Percentiles rank a stretch among this genome's conserved stretches.
Conservation (phyloP, 2,329 filamentous ascomycete species). For the Fusarium illudens region DNA sequence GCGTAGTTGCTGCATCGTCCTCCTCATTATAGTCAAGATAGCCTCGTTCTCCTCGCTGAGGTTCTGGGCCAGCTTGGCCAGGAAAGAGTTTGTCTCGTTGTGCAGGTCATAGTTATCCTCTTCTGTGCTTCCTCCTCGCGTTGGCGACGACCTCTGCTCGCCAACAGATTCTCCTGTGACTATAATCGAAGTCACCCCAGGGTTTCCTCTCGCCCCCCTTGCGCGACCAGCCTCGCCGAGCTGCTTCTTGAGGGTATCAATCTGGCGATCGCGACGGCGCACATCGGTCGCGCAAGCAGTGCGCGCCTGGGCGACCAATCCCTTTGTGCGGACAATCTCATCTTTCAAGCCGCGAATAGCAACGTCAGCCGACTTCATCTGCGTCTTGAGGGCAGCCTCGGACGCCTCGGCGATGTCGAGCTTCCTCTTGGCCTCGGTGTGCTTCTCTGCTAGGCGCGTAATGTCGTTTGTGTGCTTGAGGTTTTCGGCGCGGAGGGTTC, state of each 20-base stretch:
- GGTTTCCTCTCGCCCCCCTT: slow-evolving; percentile 63
- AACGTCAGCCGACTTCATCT: slow-evolving; percentile 77
- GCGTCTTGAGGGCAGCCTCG: slow-evolving; percentile 72
- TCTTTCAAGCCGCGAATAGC: slow-evolving; percentile 82
- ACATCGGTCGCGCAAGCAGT: slow-evolving; percentile 90
- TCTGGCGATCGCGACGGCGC: slow-evolving; percentile 86
- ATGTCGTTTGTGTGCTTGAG: slow-evolving; percentile 77
- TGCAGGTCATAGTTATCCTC: slow-evolving; percentile 72
- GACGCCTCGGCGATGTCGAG: slow-evolving; percentile 71
- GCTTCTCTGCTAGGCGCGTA: slow-evolving; percentile 63
- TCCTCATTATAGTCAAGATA: slow-evolving; percentile 75
- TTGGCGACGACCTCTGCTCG: slow-evolving; percentile 55
- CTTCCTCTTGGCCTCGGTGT: slow-evolving; percentile 63
- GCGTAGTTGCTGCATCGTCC: slow-evolving; percentile 75
- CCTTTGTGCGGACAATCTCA: slow-evolving; percentile 81
- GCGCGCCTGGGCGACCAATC: slow-evolving; percentile 82
- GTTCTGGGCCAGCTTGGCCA: slow-evolving; percentile 83
- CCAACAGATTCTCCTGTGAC: slow-evolving; percentile 64
- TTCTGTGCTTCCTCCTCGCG: slow-evolving; percentile 30
- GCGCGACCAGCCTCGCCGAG: slow-evolving; percentile 75
- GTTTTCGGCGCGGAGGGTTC: slow-evolving; percentile 77
- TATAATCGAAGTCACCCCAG: slow-evolving; percentile 64
- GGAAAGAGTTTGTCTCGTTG: slow-evolving; percentile 88
- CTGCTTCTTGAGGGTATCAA: slow-evolving; percentile 88
- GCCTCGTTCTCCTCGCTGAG: slow-evolving; percentile 93